Conservation (phyloP, 2,329 filamentous ascomycete genomes). For the Hymenoscyphus occultus region DNA sequence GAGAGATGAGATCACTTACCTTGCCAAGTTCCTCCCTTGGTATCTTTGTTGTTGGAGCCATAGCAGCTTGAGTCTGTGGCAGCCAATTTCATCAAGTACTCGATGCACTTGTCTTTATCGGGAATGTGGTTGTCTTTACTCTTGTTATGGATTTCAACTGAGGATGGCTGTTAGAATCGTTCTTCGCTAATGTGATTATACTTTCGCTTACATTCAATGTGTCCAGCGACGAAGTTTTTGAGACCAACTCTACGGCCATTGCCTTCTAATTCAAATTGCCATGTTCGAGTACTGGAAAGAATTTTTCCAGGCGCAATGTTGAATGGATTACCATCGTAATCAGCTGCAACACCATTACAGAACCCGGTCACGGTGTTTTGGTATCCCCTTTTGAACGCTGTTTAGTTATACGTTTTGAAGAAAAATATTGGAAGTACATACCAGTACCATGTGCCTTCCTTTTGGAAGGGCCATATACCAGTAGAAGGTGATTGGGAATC, state of each 20-base stretch:
- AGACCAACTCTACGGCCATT: slow-evolving; percentile 6
- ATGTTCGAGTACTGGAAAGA: slow-evolving; percentile 4
- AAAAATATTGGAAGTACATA: background rate
- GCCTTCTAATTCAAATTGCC: slow-evolving; percentile 1
- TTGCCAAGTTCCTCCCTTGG: slow-evolving; percentile 8
- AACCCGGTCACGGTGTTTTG: slow-evolving; percentile 2
- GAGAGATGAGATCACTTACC: background rate
- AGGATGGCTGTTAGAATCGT: background rate
- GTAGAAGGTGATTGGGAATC: background rate
- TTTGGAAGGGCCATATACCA: slow-evolving; percentile 5
- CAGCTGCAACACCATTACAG: slow-evolving; percentile 5
- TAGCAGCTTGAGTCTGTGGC: background rate
- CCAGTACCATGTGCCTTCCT: slow-evolving; percentile 8
- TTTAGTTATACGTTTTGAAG: background rate
- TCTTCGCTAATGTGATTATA: background rate
- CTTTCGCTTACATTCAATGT: slow-evolving; percentile 7
- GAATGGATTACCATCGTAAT: slow-evolving; percentile 5
- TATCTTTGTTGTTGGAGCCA: slow-evolving; percentile 5
- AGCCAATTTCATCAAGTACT: slow-evolving; percentile 8
- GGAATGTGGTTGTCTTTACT: slow-evolving; percentile 2
- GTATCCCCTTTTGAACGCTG: background rate
- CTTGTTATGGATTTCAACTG: slow-evolving; percentile 10
- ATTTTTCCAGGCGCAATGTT: slow-evolving; percentile 2
- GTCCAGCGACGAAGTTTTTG: slow-evolving; percentile 1
- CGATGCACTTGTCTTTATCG: slow-evolving; percentile 2